phyloP scores from a whole-genome alignment of 495 filamentous ascomycete genomes.

The Aspergillus sclerotiicarbonarius region DNA sequence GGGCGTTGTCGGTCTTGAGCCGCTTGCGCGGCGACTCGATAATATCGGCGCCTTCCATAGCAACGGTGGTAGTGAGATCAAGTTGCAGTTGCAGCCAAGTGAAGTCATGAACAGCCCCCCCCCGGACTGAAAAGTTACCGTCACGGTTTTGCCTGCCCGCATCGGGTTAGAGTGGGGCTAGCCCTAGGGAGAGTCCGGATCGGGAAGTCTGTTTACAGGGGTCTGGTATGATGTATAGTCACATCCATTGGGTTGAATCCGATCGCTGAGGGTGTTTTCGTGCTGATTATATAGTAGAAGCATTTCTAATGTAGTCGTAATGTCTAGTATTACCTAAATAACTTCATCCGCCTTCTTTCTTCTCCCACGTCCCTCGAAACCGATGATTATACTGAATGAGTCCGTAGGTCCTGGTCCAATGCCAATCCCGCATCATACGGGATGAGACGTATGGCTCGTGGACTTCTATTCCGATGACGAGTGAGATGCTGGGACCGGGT shows the following conservation, averaged over 20 bases:
- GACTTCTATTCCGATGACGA: too few species aligned
- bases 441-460: too few species aligned
- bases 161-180: conserved; percentile 5
- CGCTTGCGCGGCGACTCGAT: conserved; percentile 46
- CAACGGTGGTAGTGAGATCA: not conserved
- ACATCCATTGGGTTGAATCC: not conserved
- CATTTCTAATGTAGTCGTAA: not conserved
- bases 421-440: too few species aligned
- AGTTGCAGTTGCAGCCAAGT: conserved; percentile 1
- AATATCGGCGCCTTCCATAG: conserved; percentile 41
- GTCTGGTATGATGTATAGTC: too few species aligned
- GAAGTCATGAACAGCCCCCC: not conserved
- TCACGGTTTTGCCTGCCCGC: conserved; percentile 3
- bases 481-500: too few species aligned
- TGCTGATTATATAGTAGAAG: not conserved
- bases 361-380: too few species aligned
- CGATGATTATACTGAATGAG: too few species aligned
- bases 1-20: conserved; percentile 36
- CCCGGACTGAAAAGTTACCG: conserved; percentile 10
- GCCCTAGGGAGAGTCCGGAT: conserved; percentile 3
- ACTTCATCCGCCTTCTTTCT: too few species aligned
- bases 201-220: not conserved
- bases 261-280: not conserved
- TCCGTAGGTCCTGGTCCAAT: too few species aligned
- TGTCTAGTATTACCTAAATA: too few species aligned